Evolutionary conservation across 768 basidiomycete genomes (phyloP), one percentile per base, ranked within the genome.

Genomic region (Dacryopinax primogenitus): DNA sequence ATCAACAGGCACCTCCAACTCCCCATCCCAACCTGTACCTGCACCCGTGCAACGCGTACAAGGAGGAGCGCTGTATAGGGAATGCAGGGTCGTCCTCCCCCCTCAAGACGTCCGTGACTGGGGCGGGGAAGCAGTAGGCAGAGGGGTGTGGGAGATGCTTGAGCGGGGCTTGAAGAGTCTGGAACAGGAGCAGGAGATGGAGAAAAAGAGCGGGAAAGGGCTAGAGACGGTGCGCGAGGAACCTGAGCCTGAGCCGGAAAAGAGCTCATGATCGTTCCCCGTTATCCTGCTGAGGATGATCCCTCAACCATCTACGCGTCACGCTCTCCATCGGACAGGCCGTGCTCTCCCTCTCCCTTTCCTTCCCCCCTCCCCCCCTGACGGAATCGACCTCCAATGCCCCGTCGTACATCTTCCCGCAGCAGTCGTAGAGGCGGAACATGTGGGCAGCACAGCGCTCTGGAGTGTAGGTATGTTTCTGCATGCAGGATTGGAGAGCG

Each of bases 81-180:
- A 69, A 16, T 36, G 15, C 63, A 37, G 13, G 9, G 16, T 41
- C 21, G 64, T 68, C 44, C 21, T 70, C 30, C 62, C 66, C 3
- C 85, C 87, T 66, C 87, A 88, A 69, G 82, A 81, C 3, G 87
- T 90, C 67, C 77, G 26, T 12, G 23, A 33, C 18, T 51, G 85
- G 28, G 88, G 88, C 15, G 86, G 88, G 0, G 86, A 88, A 72
- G 72, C 78, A 30, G 66, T 69, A 18, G 69, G 69, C 13, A 2
- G 66, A 39, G 65, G 61, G 1, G 68, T 90, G 1, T 91, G 90
- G 90, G 90, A 90, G 76, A 79, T 79, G 58, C 86, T 86, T 69
- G 89, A 90, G 41, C 26, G 32, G n/a, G 23, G 64, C 12, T 18
- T 67, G 23, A 67, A 63, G 73, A 76, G 68, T 33, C 82, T 79